Base-by-base conservation (phyloP, 169 alveolate genomes). In the Eimeria brunetti region DNA sequence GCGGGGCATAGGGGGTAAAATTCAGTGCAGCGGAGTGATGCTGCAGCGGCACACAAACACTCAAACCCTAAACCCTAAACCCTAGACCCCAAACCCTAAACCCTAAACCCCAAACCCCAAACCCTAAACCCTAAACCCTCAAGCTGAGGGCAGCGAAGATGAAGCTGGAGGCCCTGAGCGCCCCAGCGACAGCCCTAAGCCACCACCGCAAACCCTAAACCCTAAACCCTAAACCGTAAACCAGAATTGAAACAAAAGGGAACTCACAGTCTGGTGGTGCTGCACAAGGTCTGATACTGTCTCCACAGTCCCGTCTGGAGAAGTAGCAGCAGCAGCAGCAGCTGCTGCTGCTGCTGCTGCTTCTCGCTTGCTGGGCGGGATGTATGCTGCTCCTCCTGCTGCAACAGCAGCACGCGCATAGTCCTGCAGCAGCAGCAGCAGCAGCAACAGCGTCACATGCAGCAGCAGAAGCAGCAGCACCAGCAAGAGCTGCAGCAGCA, bases 301-400 rank as follows among this genome's bases (percentile, higher is more conserved):
- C 24, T 38, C 38, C 27, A 33, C 60, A 12, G 86, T 33, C 18
- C 18, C 44, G 51, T 20, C 86, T 44, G 86, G 86, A 20, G 86
- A 22, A 44, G 85, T 56, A 12, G 56, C 85, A 75, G 85, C 85
- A 75, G 53, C 85, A 75, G 56, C 85, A 38, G 85, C 30, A 46
- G 20, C 89, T 27, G 89, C 89, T 80, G 64, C 89, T 44, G 71
- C 71, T 44, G 89, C 89, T 80, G 89, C 89, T 33, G 62, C 62
- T 33, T 14, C 41, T 30, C 85, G 44, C 85, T 75, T 30, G 56
- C 69, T 51, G 71, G 20, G 71, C 36, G 89, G 89, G 20, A 80
- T n/a, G 89, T 80, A 80, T 33, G 7, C 89, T n/a, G 89, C 89
- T 1, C 71, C 89, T 46, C 89, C 89, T 8, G 64, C 69, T 44